Base-by-base conservation (phyloP, 1,139 yeast species). In the Nakaseomyces nivariensis region DNA sequence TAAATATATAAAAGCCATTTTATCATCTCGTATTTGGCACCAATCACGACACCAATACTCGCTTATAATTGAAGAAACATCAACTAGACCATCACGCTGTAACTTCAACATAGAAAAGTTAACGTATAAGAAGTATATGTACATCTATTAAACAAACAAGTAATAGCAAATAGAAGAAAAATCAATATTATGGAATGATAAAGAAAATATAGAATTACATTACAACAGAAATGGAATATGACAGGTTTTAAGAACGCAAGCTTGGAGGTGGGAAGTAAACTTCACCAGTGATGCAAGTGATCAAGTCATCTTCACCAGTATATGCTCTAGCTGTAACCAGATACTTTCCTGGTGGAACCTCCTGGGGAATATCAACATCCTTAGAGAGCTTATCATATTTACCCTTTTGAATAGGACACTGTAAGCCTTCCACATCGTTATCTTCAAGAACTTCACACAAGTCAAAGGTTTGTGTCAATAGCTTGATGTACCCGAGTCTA, bases 271-370 rank as follows among this genome's bases (percentile, higher is more conserved):
- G 80, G 68, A 85, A 82, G 48, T 77, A 80, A 42, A 90, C 83
- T 8, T 81, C 76, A 11, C 96, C 97, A 36, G 86, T 78, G 61
- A 92, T 74, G 67, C 98, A 92, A 34, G 96, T 82, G 57, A 92
- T 81, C 56, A 83, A 77, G 46, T 77, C 81, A 59, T 86, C 96
- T 51, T 85, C 88, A 48, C 72, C 79, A 44, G 95, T 88, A 71
- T 77, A 92, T 4, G 97, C 98, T 62, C 92, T 79, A 22, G 97
- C 97, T 53, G 76, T 73, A 47, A 90, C 95, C 43, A 78, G 71
- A 71, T 92, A 92, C 66, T 78, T 84, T 43, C 97, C 98, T 31
- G 97, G 96, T 52, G 98, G 97, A 27, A 90, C 95, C 67, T 88
- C 94, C n/a, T 75, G 72, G 22, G 98, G 98, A 54, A 92, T 79